Evolutionary conservation across 2,329 filamentous ascomycete genomes (phyloP).

Genomic region (Niveomyces coronatus): DNA sequence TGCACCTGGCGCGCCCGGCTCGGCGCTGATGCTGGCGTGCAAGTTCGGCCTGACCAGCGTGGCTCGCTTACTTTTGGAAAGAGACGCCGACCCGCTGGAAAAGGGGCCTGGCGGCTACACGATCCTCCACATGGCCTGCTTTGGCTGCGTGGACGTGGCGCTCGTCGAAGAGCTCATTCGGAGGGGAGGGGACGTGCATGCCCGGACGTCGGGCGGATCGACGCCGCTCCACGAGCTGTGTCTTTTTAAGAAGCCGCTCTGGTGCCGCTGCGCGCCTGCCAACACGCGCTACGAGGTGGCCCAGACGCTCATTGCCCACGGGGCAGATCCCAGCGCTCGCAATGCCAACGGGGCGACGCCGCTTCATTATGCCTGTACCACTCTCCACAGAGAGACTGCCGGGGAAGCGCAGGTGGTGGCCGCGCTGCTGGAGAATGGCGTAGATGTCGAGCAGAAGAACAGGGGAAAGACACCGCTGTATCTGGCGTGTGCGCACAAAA

Average conservation of each 20-base stretch:
- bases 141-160: not conserved
- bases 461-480: not conserved
- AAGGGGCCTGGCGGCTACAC: not conserved
- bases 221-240: constrained; percentile 1
- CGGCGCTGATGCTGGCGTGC: not conserved
- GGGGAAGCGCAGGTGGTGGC: not conserved
- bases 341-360: not conserved
- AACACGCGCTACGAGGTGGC: not conserved
- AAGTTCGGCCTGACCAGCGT: not conserved
- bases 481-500: not conserved
- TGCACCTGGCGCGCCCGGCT: not conserved
- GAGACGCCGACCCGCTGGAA: not conserved
- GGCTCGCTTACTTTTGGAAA: not conserved
- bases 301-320: not conserved
- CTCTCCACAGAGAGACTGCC: no score
- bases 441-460: not conserved
- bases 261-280: not conserved
- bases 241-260: not conserved
- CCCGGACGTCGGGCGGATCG: not conserved
- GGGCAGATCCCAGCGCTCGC: not conserved
- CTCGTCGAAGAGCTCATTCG: not conserved
- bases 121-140: not conserved
- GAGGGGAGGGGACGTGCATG: not conserved
- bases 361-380: not conserved
- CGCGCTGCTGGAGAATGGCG: constrained; percentile 2